Evolutionary conservation across 257 asterid genomes (phyloP).

Genomic region (Solanum sitiens): DNA sequence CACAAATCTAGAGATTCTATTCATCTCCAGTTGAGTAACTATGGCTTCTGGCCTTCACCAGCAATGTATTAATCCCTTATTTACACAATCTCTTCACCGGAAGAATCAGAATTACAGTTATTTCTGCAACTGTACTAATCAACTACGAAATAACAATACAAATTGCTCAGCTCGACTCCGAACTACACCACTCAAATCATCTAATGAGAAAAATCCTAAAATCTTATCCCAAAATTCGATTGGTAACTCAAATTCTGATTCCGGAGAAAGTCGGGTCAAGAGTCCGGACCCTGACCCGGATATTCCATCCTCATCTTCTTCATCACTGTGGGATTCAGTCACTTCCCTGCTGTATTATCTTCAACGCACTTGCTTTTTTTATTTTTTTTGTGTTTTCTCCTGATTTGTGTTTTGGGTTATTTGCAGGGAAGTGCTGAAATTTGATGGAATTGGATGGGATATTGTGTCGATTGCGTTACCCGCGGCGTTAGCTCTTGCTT

Average conservation of each 20-base stretch:
- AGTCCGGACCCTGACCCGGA: slow-evolving; percentile 8
- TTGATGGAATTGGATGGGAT: slow-evolving; percentile 63
- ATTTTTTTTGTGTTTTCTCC: not conserved
- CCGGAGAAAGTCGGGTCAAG: slow-evolving; percentile 2
- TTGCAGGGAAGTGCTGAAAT: slow-evolving; percentile 39
- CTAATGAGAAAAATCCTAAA: slow-evolving; percentile 18
- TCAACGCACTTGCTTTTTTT: slow-evolving; percentile 7
- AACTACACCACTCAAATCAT: slow-evolving; percentile 9
- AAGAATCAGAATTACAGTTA: not conserved
- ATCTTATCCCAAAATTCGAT: slow-evolving; percentile 1
- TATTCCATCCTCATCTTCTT: not conserved
- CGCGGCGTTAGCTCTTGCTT: slow-evolving; percentile 86
- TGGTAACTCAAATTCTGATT: slow-evolving; percentile 2
- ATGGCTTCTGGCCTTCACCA: slow-evolving; percentile 10
- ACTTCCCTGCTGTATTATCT: slow-evolving; percentile 17
- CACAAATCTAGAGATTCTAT: not conserved
- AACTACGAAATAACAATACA: not conserved
- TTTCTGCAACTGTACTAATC: not conserved
- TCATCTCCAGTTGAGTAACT: not conserved
- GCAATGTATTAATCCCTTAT: not conserved
- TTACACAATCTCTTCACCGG: not conserved
- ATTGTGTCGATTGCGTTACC: slow-evolving; percentile 79
- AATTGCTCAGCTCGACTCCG: slow-evolving; percentile 23
- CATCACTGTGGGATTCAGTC: not conserved
- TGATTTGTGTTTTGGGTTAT: slow-evolving; percentile 2